Evolutionary conservation across 164 flowering plant genomes (phyloP), one percentile per base, ranked within the genome.

Genomic region (Magnolia changhungtana): DNA sequence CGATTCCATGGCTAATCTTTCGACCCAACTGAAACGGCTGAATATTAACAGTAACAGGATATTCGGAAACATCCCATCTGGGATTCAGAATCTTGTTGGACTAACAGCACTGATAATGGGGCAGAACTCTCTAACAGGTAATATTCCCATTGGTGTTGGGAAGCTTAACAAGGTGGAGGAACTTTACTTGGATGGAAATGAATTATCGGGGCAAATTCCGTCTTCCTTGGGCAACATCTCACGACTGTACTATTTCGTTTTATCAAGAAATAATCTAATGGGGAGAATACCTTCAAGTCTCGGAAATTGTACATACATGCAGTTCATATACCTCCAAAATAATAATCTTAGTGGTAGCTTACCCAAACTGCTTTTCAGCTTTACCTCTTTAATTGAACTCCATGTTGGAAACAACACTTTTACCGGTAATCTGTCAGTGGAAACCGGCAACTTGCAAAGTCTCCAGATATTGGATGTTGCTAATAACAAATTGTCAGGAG

Each of bases 401-500:
- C 0, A 29, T 21, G 29, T 74, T 7, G 18, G 2, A 19, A 13
- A n/a, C 2, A 85, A 85, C 50, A 67, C 50, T 63, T 69, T 85
- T 21, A 50, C 29, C 27, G 83, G 85, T 2, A 4, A 71, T 3
- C 21, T 86, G 7, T 84, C 85, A 4, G 1, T 8, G 16, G 84
- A 82, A 55, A 80, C 81, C 3, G 88, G 84, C 1, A 59, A 73
- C 18, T 71, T 82, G 66, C 27, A 9, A 7, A 64, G 67, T 31
- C 71, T 80, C 3, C 51, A 7, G 1, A 0, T 1, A 0, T 27
- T 86, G n/a, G 71, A 67, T 75, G 31, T 82, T 8, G 76, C 85
- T 27, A 10, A 70, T 7, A 85, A 85, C n/a, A 71, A 71, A 51
- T 74, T 85, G 16, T 76, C 82, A 0, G 85, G 88, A 16, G 67